Evolutionary conservation across 2,329 filamentous ascomycete genomes (phyloP).

Genomic region (Polychaeton citri): DNA sequence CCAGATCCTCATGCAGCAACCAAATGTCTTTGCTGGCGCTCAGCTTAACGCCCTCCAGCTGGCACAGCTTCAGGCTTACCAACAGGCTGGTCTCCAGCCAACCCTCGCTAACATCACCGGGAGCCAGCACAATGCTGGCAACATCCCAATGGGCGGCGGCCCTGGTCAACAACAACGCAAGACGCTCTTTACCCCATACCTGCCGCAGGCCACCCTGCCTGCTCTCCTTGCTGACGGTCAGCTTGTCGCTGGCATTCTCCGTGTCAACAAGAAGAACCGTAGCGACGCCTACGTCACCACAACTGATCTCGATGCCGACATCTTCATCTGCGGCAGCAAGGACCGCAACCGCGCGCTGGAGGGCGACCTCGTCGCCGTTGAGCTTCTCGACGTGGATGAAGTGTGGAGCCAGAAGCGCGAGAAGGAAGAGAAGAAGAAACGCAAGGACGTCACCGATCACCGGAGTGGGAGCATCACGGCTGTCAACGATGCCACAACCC

Average conservation of each 20-base stretch:
- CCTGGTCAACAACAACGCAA: slow-evolving; percentile 80
- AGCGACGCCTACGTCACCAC: slow-evolving; percentile 97
- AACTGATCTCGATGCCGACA: slow-evolving; percentile 88
- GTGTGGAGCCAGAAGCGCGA: slow-evolving; percentile 98
- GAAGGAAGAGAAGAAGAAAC: slow-evolving; percentile 99
- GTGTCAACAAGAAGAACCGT: slow-evolving; percentile 99
- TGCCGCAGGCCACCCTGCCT: slow-evolving; percentile 86
- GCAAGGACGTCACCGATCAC: slow-evolving; percentile 94
- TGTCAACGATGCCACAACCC: slow-evolving; percentile 45
- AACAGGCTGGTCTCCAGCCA: slow-evolving; percentile 66
- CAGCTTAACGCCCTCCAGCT: slow-evolving; percentile 80
- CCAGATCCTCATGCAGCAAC: slow-evolving; percentile 66
- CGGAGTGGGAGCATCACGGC: slow-evolving; percentile 60
- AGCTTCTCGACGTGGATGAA: slow-evolving; percentile 93
- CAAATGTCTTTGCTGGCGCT: slow-evolving; percentile 72
- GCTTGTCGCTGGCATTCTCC: slow-evolving; percentile 88
- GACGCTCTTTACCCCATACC: slow-evolving; percentile 94
- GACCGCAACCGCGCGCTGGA: slow-evolving; percentile 94
- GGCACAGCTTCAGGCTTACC: slow-evolving; percentile 80
- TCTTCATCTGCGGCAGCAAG: slow-evolving; percentile 99
- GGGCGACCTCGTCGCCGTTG: slow-evolving; percentile 87
- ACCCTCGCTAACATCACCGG: slow-evolving; percentile 30
- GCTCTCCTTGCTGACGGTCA: slow-evolving; percentile 83
- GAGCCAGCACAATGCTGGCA: slow-evolving; percentile 19
- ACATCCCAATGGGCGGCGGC: slow-evolving; percentile 39